A percentile compares a stretch with the other conserved stretches of the same genome.
Evolutionary conservation across 768 basidiomycete species (phyloP).

Genomic region (Auricularia heimuer): DNA sequence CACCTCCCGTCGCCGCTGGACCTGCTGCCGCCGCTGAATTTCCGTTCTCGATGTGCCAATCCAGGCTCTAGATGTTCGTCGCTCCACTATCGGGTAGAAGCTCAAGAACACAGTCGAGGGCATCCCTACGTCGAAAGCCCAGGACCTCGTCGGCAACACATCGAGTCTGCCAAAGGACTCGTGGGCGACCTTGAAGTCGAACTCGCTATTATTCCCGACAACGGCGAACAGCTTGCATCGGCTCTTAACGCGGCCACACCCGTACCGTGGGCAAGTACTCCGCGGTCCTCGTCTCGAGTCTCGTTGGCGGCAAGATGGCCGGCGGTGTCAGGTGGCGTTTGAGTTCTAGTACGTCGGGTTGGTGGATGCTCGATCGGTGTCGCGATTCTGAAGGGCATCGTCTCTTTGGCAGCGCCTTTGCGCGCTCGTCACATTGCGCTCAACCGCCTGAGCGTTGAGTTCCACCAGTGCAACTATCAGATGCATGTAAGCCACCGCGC

Average conservation of each 20-base stretch:
- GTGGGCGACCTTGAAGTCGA: constrained; percentile 94
- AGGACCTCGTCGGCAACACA: constrained; percentile 97
- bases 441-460: constrained; percentile 90
- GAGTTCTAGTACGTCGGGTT: constrained; percentile 98
- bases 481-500: constrained; percentile 92
- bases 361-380: constrained; percentile 97
- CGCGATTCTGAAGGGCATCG: constrained; percentile 89
- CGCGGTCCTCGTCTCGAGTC: constrained; percentile 77
- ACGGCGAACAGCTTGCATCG: constrained; percentile 93
- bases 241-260: constrained; percentile 71
- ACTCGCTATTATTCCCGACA: constrained; percentile 91
- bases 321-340: constrained; percentile 99
- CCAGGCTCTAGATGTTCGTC: constrained; percentile 82
- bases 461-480: constrained; percentile 97
- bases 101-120: constrained; percentile 92
- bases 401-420: constrained; percentile 89
- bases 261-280: constrained; percentile 90
- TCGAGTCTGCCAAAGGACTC: constrained; percentile 97
- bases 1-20: constrained; percentile 32
- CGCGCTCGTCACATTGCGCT: constrained; percentile 95
- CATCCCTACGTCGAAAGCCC: constrained; percentile 84
- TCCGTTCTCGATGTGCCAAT: constrained; percentile 84
- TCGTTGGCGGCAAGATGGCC: constrained; percentile 95
- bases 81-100: constrained; percentile 90
- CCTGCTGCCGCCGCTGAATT: constrained; percentile 50